Evolutionary conservation across 805 yeast species (phyloP), one percentile per base, ranked within the genome.

Genomic region (Candida piceae): DNA sequence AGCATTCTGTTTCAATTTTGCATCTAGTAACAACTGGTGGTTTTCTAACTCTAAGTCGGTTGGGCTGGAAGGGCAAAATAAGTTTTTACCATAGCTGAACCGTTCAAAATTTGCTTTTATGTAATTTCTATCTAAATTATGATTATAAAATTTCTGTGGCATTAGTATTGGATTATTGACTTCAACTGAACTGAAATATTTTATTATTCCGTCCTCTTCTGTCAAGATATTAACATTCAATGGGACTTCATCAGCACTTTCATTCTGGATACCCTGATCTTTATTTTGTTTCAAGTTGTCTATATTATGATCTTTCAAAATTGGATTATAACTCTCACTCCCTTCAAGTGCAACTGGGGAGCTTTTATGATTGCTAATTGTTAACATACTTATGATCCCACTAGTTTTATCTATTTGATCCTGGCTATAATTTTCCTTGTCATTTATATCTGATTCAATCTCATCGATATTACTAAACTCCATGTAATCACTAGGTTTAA

Each of bases 111-210:
- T 16, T 8, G 29, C 18, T 27, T 30, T 28, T 21, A 36, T 27
- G 27, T 33, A 42, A 7, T 13, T 23, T 12, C 11, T 26, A 8
- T 29, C 32, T 11, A 46, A 33, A 8, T 3, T 18, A 28, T 47
- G 50, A 13, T 39, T 49, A 12, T 44, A 47, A 26, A 48, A 52
- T 11, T n/a, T 13, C 34, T 43, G 55, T 17, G 51, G 55, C 15
- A 40, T 32, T 4, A 50, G 31, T 9, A 38, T 22, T 22, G 32
- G 16, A 10, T 31, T 33, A 13, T 15, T 11, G 6, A 39, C 18
- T 10, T 26, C 17, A n/a, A 31, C 24, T 7, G 24, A 31, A 4
- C 29, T 27, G 43, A 47, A 46, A 22, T 31, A 46, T 15, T 43
- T 27, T 6, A 18, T 39, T 16, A 16, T 15, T 11, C 42, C 40